These are phyloP conservation scores for Coemansia sp. DNA, from an alignment of 192 early-diverging fungal genomes.

Conservation along the genomic window DNA sequence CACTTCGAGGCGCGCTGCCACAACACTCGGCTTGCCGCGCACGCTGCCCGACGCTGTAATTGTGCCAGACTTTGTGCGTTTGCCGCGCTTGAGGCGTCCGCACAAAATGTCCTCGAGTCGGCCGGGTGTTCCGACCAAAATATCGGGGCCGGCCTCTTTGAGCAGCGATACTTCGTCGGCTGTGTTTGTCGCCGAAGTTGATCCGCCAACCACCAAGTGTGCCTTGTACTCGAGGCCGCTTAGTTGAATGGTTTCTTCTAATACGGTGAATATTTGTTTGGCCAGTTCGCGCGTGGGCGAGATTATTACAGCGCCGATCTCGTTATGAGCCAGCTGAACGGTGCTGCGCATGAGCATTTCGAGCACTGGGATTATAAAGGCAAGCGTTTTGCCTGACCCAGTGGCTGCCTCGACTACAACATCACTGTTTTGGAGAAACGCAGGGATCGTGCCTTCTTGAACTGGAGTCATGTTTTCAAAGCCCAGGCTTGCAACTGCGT, in stretches of 20 bases:
- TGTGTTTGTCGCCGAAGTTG: conserved; percentile 42
- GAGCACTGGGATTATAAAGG: conserved; percentile 89
- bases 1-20: conserved; percentile 79
- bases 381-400: conserved; percentile 93
- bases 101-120: conserved; percentile 78
- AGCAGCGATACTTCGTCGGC: conserved; percentile 50
- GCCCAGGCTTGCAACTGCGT: conserved; percentile 63
- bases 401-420: conserved; percentile 96
- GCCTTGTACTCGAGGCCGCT: conserved; percentile 24
- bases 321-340: conserved; percentile 60
- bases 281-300: conserved; percentile 90
- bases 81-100: conserved; percentile 35
- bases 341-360: conserved; percentile 76
- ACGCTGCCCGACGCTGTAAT: conserved; percentile 39
- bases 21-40: conserved; percentile 53
- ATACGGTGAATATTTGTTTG: conserved; percentile 76
- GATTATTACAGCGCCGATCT: conserved; percentile 87
- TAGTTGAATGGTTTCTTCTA: conserved; percentile 58
- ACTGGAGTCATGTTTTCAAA: conserved; percentile 93
- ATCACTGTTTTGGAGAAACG: conserved; percentile 90
- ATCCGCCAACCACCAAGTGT: conserved; percentile 48
- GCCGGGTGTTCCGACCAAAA: conserved; percentile 90
- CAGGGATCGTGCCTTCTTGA: conserved; percentile 87
- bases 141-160: conserved; percentile 67
- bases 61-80: conserved; percentile 39